Evolutionary conservation across 2,329 filamentous ascomycete species (phyloP).

Genomic region (Colletotrichum lini): DNA sequence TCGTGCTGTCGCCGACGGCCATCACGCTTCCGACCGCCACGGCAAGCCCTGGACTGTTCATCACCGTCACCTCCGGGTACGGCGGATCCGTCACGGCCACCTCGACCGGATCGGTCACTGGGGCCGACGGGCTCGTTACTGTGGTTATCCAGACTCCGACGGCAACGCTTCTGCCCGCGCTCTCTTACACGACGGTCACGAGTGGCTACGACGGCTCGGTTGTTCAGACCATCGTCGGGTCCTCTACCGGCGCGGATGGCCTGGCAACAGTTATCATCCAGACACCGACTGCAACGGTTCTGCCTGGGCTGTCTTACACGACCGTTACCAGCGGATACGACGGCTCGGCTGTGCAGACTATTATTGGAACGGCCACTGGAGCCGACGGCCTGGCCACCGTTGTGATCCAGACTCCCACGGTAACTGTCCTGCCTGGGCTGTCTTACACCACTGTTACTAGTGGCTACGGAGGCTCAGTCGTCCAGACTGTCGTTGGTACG

Average conservation of each 20-base stretch:
- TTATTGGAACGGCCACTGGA: not conserved
- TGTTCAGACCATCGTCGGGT: not conserved
- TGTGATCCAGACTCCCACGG: not conserved
- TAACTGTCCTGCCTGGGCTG: not conserved
- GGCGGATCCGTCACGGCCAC: conserved; percentile 15
- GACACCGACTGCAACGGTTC: not conserved
- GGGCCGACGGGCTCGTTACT: conserved; percentile 13
- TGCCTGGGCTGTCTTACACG: conserved; percentile 6
- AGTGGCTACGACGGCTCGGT: not conserved
- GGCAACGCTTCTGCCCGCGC: not conserved
- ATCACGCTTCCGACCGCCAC: conserved; percentile 6
- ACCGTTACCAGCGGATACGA: conserved; percentile 20
- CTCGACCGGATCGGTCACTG: conserved; percentile 9
- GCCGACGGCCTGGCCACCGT: not conserved
- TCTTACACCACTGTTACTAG: conserved; percentile 11
- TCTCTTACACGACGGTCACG: conserved; percentile 4
- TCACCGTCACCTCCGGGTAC: conserved; percentile 5
- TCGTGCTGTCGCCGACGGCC: conserved; percentile 20
- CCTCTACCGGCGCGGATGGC: not conserved
- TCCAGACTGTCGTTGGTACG: not conserved
- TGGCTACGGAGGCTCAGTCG: conserved; percentile 8
- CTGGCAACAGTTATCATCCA: not conserved
- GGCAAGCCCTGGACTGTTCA: not conserved
- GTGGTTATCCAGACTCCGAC: conserved; percentile 26
- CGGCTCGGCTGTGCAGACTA: not conserved